Conservation (phyloP, 768 basidiomycete species). For the Leccinum longicurvipes region DNA sequence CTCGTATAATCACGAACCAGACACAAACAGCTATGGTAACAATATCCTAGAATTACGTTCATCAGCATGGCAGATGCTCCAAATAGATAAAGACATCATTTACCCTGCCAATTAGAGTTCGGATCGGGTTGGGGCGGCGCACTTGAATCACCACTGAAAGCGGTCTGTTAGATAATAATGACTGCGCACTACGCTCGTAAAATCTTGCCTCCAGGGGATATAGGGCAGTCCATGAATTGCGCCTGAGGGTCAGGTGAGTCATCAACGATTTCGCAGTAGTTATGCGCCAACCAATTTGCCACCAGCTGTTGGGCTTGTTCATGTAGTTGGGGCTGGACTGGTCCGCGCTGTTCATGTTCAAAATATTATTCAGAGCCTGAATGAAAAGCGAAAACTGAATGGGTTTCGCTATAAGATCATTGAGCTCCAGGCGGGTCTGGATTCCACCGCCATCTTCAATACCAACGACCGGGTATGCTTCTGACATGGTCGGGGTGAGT, state of each 20-base stretch:
- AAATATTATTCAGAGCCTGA: slow-evolving; percentile 8
- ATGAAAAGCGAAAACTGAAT: slow-evolving; percentile 21
- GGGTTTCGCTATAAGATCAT: slow-evolving; percentile 13
- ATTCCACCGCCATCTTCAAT: neutral
- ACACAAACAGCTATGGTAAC: slow-evolving; percentile 17
- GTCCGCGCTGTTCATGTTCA: slow-evolving; percentile 2
- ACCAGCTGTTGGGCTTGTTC: slow-evolving; percentile 21
- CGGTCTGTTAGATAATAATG: neutral
- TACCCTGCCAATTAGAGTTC: slow-evolving; percentile 10
- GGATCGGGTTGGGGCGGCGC: slow-evolving; percentile 7
- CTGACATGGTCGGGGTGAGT: slow-evolving; percentile 10
- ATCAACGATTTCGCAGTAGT: neutral
- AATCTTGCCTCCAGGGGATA: slow-evolving; percentile 10
- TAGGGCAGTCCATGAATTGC: slow-evolving; percentile 20
- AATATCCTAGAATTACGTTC: slow-evolving; percentile 12
- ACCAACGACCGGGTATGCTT: slow-evolving; percentile 11
- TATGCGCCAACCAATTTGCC: slow-evolving; percentile 14
- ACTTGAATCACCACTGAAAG: slow-evolving; percentile 16
- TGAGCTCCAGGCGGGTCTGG: slow-evolving; percentile 15
- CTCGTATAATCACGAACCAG: neutral
- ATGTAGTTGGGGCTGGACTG: slow-evolving; percentile 1
- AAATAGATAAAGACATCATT: neutral
- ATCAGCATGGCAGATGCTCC: neutral
- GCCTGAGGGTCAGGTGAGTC: slow-evolving; percentile 1
- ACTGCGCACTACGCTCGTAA: neutral